Percentiles rank a stretch among this genome's conserved stretches.
These are phyloP conservation scores for Simplicillium aogashimaense DNA, from an alignment of 2,329 filamentous ascomycete species.

Conservation along the genomic window DNA sequence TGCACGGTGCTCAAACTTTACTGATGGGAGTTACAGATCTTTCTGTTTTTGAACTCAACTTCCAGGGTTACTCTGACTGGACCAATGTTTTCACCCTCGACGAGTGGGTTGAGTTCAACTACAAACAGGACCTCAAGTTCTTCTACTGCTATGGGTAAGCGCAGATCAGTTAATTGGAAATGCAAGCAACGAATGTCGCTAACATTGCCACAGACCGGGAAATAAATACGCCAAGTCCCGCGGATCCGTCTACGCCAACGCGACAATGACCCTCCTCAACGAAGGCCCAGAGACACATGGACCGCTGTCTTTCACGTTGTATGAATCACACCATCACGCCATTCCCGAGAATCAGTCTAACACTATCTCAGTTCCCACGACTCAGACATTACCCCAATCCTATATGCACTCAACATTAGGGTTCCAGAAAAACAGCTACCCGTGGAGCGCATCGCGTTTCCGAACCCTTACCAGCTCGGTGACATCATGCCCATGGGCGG, in stretches of 20 bases:
- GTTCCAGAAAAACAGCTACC: not conserved
- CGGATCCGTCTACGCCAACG: not conserved
- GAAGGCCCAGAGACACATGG: not conserved
- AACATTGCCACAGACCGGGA: not conserved
- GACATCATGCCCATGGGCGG: not conserved
- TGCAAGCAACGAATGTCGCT: not conserved
- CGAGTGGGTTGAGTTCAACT: not conserved
- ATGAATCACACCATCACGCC: not conserved
- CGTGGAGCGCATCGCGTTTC: not conserved
- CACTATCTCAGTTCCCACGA: not conserved
- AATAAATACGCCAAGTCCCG: not conserved
- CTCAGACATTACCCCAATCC: not conserved
- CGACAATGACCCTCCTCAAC: not conserved
- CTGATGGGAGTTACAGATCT: not conserved
- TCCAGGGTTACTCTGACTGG: not conserved
- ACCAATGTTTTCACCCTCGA: not conserved
- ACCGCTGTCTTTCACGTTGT: not conserved
- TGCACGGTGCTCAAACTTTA: not conserved
- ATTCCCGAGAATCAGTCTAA: not conserved
- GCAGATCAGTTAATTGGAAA: not conserved
- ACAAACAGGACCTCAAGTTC: not conserved
- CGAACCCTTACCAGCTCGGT: not conserved
- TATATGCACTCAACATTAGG: not conserved
- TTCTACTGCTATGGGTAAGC: not conserved
- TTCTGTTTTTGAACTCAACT: not conserved